Evolutionary conservation across 805 yeast species (phyloP).

Genomic region (Barnettozyma californica): DNA sequence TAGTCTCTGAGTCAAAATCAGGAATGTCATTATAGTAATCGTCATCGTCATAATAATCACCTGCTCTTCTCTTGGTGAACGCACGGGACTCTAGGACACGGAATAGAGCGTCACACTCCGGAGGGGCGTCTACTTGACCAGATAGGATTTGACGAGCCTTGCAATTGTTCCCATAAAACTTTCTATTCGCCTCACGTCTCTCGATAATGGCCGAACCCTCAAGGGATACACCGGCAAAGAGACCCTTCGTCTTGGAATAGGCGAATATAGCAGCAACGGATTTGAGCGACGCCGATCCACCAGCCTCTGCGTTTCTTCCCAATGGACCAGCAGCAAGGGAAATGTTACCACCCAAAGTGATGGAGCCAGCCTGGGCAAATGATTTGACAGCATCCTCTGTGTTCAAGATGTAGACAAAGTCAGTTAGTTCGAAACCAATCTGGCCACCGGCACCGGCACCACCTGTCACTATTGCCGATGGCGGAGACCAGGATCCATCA

Average conservation of each 20-base stretch:
- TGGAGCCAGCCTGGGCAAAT: constrained; percentile 89
- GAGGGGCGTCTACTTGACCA: constrained; percentile 91
- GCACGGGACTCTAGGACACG: constrained; percentile 82
- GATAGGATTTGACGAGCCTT: constrained; percentile 81
- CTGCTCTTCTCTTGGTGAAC: constrained; percentile 51
- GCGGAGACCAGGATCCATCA: constrained; percentile 97
- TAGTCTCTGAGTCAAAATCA: constrained; percentile 18
- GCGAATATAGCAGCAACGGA: constrained; percentile 88
- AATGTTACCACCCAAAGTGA: constrained; percentile 91
- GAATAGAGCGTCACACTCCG: constrained; percentile 82
- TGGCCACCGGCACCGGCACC: constrained; percentile 99
- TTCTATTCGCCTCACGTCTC: constrained; percentile 94
- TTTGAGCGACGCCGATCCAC: constrained; percentile 86
- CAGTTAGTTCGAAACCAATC: constrained; percentile 93
- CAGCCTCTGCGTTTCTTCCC: constrained; percentile 97
- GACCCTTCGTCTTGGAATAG: constrained; percentile 92
- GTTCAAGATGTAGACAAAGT: constrained; percentile 89
- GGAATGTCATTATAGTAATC: constrained; percentile 68
- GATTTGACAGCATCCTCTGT: constrained; percentile 85
- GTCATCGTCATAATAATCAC: constrained; percentile 46
- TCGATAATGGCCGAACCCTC: constrained; percentile 97
- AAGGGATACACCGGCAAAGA: constrained; percentile 94
- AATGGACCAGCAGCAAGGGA: constrained; percentile 97
- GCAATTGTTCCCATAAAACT: constrained; percentile 84
- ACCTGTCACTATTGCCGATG: constrained; percentile 90